A percentile compares a stretch with the other conserved stretches of the same genome.
Evolutionary conservation across 2,329 filamentous ascomycete genomes (phyloP).

Genomic region (Ascochyta koolunga): DNA sequence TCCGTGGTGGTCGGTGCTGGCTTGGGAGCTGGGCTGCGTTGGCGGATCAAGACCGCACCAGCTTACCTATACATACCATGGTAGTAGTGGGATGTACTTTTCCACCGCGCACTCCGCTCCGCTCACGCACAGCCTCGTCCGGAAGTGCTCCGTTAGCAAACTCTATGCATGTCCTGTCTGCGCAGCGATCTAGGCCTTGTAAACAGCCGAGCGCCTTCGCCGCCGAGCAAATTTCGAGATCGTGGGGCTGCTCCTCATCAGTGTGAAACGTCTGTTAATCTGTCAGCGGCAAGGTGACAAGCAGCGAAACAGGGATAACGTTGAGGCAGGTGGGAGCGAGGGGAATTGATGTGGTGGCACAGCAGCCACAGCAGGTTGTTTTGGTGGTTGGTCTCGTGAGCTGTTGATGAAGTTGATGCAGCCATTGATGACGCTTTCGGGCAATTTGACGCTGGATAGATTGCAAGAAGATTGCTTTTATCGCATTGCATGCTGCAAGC

Average conservation of each 20-base stretch:
- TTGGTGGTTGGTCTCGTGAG: constrained; percentile 3
- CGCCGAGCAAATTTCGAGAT: constrained; percentile 7
- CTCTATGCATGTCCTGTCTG: not conserved
- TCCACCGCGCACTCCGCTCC: too few species aligned
- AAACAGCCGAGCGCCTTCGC: constrained; percentile 12
- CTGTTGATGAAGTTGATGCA: not conserved
- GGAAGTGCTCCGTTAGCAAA: too few species aligned
- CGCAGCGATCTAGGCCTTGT: constrained; percentile 2
- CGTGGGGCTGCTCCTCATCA: constrained; percentile 21
- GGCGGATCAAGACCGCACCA: too few species aligned
- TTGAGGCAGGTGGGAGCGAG: not conserved
- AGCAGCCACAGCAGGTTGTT: not conserved
- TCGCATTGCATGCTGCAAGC: not conserved
- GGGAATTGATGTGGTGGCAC: constrained; percentile 2
- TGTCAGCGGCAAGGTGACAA: constrained; percentile 21
- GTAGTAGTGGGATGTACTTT: too few species aligned
- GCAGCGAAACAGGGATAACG: constrained; percentile 10
- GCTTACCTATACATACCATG: too few species aligned
- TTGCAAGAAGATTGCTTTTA: not conserved
- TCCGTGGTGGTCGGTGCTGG: too few species aligned
- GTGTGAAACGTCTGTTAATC: constrained; percentile 31
- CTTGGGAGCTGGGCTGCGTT: not conserved
- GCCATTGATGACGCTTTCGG: not conserved
- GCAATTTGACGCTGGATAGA: not conserved
- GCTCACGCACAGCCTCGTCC: too few species aligned